phyloP scores from a whole-genome alignment of 352 stramenopile species.

The Pythium dissimile region DNA sequence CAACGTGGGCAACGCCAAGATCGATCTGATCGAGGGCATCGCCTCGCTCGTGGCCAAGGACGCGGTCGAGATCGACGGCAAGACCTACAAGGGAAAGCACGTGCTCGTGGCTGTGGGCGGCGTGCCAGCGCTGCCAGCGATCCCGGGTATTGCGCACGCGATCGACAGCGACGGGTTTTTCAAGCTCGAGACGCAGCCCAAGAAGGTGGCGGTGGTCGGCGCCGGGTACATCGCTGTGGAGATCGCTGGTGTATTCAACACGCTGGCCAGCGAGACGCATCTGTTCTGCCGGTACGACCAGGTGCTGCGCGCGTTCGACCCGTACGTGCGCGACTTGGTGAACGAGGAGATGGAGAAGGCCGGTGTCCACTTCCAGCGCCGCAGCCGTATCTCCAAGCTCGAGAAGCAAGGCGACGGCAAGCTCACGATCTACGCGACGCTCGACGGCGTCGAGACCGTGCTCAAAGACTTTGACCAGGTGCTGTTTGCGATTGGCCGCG shows the following conservation, averaged over 20 bases:
- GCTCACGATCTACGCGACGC: conserved; percentile 54
- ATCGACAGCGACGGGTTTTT: conserved; percentile 98
- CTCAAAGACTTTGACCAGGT: conserved; percentile 54
- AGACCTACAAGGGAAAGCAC: conserved; percentile 82
- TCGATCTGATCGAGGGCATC: conserved; percentile 87
- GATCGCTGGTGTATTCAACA: conserved; percentile 94
- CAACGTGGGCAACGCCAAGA: conserved; percentile 89
- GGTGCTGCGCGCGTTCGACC: conserved; percentile 89
- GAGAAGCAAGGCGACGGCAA: conserved; percentile 84
- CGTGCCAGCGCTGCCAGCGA: conserved; percentile 72
- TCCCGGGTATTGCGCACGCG: conserved; percentile 89
- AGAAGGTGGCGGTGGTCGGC: conserved; percentile 94
- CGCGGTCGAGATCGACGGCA: conserved; percentile 77
- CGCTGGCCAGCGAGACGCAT: conserved; percentile 89
- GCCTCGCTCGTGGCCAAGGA: conserved; percentile 78
- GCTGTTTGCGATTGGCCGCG: conserved; percentile 80
- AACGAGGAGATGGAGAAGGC: conserved; percentile 74
- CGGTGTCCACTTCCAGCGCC: conserved; percentile 60
- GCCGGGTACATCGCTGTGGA: conserved; percentile 99
- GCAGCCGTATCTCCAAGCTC: conserved; percentile 65
- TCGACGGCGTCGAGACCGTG: conserved; percentile 52
- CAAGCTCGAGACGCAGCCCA: conserved; percentile 90
- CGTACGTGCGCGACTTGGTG: conserved; percentile 75
- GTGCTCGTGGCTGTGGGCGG: conserved; percentile 96
- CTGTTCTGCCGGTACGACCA: conserved; percentile 88